Conservation (phyloP, 148 eudicot species). For the Bassia scoparia region DNA sequence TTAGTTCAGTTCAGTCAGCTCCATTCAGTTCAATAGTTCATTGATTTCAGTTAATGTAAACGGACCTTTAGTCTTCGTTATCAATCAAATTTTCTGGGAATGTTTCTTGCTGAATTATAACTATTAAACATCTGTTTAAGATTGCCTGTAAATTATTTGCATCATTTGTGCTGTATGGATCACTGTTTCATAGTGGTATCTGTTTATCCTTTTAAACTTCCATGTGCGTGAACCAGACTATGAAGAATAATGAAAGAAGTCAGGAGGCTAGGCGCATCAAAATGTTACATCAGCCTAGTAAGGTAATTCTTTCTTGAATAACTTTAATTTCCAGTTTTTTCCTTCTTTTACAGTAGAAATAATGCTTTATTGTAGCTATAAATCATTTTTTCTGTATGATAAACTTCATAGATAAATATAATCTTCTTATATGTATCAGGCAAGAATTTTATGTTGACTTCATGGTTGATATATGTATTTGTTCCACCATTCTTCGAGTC, state of each 20-base stretch:
- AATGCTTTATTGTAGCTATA: background rate
- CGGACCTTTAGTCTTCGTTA: too few species aligned
- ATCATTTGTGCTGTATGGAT: background rate
- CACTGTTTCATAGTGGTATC: background rate
- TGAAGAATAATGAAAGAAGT: conserved; percentile 92
- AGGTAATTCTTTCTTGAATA: conserved; percentile 38
- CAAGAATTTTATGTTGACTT: too few species aligned
- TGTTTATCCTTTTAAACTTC: conserved; percentile 3
- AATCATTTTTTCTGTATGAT: too few species aligned
- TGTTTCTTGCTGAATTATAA: too few species aligned
- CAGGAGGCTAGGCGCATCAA: conserved; percentile 98
- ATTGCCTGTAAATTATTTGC: background rate
- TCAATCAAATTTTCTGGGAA: background rate
- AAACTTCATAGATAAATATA: too few species aligned
- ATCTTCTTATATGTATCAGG: too few species aligned
- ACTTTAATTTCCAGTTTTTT: background rate
- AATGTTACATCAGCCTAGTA: conserved; percentile 99
- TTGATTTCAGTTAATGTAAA: too few species aligned
- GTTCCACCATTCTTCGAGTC: too few species aligned
- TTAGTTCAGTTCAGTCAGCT: too few species aligned
- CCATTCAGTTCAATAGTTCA: too few species aligned
- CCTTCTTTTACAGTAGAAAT: background rate
- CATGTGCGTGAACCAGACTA: conserved; percentile 49
- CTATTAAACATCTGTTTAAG: too few species aligned
- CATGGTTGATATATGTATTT: too few species aligned